These are phyloP conservation scores for Mrakia blollopis DNA, from an alignment of 768 basidiomycete species.

Conservation along the genomic window DNA sequence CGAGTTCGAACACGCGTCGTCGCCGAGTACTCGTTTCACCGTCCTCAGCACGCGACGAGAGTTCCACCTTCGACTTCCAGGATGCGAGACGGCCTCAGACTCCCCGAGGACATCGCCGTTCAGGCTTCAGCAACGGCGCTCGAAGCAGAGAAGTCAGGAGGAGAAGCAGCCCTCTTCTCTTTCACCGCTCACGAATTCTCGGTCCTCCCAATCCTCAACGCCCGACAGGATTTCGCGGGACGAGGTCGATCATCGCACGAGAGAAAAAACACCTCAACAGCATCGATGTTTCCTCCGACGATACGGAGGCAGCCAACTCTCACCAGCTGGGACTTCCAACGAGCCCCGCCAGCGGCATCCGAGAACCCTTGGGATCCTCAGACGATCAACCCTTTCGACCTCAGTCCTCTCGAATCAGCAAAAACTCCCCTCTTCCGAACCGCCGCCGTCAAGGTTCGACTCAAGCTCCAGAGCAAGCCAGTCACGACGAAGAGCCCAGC, in stretches of 20 bases:
- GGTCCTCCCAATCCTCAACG: constrained; percentile 61
- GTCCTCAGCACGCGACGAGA: constrained; percentile 34
- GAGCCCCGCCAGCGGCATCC: background rate
- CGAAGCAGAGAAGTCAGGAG: constrained; percentile 25
- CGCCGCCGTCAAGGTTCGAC: background rate
- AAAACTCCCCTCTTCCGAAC: constrained; percentile 2
- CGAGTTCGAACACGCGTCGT: constrained; percentile 55
- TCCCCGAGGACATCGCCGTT: constrained; percentile 53
- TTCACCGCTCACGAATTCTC: constrained; percentile 52
- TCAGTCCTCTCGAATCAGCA: background rate
- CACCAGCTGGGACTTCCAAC: constrained; percentile 31
- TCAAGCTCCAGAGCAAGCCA: background rate
- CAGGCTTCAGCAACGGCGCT: constrained; percentile 51
- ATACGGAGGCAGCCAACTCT: constrained; percentile 20
- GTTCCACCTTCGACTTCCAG: constrained; percentile 21
- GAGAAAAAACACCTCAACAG: constrained; percentile 40
- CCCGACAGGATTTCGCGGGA: constrained; percentile 50
- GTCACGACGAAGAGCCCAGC: background rate
- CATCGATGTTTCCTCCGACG: constrained; percentile 38
- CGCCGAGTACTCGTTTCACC: constrained; percentile 56
- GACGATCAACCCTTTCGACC: background rate
- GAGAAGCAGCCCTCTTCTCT: constrained; percentile 49
- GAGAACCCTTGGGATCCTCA: constrained; percentile 1
- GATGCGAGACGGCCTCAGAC: constrained; percentile 47
- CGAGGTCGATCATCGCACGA: constrained; percentile 46